Evolutionary conservation across 768 basidiomycete genomes (phyloP), one percentile per base, ranked within the genome.

Genomic region (Boletus barrowsii): DNA sequence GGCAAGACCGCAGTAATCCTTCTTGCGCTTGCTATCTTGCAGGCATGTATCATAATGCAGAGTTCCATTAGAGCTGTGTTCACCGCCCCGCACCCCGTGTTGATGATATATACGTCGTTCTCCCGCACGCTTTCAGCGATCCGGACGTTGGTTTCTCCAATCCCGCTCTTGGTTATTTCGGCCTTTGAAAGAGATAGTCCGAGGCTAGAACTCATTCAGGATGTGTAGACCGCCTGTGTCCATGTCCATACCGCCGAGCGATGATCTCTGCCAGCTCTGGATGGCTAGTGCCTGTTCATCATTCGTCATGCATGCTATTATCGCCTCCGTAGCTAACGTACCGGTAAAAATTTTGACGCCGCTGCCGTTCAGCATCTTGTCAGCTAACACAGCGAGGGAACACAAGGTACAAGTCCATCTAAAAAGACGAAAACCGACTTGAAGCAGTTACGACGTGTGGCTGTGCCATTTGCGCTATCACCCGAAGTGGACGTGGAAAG

Each of bases 1-100:
- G 97, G 97, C 54, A 98, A 83, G 58, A 99, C 94, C n/a, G 96
- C 97, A 7, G 97, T 99, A 68, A 99, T 98, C 57, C 97, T 80
- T 73, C 90, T 91, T 44, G 97, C 95, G 60, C 93, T 96, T n/a
- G 97, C 96, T 65, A 98, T 98, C 76, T 95, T 96, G 84, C 96
- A 97, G 10, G 97, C 95, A 69, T 98, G 95, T 66, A 98, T 93
- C 93, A 99, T 96, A 66, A 98, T 98, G 70, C 95, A 93, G 43
- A 94, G 82, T 72, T 98, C 97, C 93, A 99, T 98, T 59, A 99
- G 83, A 39, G 95, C 81, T 26, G 92, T 94, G 68, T 98, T 98
- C 63, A 98, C 83, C 52, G 85, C 77, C 22, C 88, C 85, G 63
- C 87, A 87, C 14, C 92, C 89, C 37, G 93, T 92, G 74, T 94